Conservation (phyloP, 495 filamentous ascomycete species). For the Cenococcum geophilum region DNA sequence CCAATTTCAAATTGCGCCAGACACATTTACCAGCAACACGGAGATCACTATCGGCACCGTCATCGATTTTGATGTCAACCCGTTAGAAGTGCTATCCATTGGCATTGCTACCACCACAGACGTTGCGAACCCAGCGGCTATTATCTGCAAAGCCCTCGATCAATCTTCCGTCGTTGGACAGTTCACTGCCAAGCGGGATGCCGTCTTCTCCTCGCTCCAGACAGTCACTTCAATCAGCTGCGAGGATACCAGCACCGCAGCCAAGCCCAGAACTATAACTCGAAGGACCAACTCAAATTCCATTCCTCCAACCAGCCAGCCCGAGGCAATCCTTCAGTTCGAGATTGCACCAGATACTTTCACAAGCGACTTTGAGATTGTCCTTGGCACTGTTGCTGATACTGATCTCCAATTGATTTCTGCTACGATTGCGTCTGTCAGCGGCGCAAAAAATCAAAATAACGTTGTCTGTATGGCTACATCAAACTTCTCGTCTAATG, state of each 20-base stretch:
- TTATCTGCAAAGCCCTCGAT: background rate
- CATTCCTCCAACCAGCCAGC: background rate
- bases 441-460: background rate
- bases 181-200: background rate
- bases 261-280: background rate
- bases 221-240: background rate
- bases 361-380: background rate
- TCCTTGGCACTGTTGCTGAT: background rate
- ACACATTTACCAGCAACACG: constrained; percentile 4
- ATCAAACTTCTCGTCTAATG: background rate
- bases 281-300: background rate
- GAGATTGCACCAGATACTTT: background rate
- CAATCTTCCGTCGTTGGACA: background rate
- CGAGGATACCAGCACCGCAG: background rate
- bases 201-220: background rate
- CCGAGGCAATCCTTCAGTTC: background rate
- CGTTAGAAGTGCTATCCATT: background rate
- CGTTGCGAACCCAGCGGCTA: background rate
- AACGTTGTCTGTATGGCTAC: background rate
- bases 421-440: background rate
- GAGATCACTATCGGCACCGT: background rate
- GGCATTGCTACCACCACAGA: background rate
- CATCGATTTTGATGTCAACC: background rate
- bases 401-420: background rate
- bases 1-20: background rate